Percentiles rank a stretch among this genome's conserved stretches.
phyloP scores from a whole-genome alignment of 768 basidiomycete species.

The Suillus ampliporus region DNA sequence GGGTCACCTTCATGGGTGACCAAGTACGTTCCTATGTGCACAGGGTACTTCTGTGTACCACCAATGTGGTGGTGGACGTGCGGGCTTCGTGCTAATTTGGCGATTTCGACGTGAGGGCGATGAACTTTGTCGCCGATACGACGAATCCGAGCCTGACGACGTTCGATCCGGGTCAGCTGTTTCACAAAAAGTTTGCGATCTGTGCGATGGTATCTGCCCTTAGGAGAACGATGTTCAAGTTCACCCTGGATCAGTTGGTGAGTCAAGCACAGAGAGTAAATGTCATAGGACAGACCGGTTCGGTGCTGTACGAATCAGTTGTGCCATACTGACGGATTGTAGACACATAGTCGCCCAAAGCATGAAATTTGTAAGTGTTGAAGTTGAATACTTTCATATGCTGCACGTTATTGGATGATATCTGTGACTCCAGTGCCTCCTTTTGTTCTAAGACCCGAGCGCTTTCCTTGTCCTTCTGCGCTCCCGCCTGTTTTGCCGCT shows the following conservation, averaged over 20 bases:
- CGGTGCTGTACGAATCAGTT: constrained; percentile 41
- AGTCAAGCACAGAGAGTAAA: constrained; percentile 29
- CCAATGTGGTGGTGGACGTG: constrained; percentile 29
- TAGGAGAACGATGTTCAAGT: constrained; percentile 35
- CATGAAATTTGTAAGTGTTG: constrained; percentile 31
- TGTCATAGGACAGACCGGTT: constrained; percentile 29
- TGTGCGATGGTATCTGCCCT: constrained; percentile 1
- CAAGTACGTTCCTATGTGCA: constrained; percentile 10
- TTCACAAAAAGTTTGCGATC: constrained; percentile 8
- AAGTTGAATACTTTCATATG: constrained; percentile 24
- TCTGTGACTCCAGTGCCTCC: neutral
- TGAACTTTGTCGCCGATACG: neutral
- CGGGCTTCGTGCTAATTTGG: neutral
- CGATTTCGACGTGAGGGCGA: no score
- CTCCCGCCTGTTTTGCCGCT: neutral
- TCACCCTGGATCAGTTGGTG: constrained; percentile 39
- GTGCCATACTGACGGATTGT: constrained; percentile 25
- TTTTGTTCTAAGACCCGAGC: constrained; percentile 28
- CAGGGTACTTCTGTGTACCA: neutral
- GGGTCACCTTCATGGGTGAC: constrained; percentile 31
- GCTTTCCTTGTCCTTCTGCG: neutral
- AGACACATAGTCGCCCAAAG: constrained; percentile 24
- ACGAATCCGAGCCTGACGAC: constrained; percentile 9
- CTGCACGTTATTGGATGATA: no score
- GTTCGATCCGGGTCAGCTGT: constrained; percentile 15